Conservation (phyloP, 345 rosid species). For the Tarenaya hassleriana region DNA sequence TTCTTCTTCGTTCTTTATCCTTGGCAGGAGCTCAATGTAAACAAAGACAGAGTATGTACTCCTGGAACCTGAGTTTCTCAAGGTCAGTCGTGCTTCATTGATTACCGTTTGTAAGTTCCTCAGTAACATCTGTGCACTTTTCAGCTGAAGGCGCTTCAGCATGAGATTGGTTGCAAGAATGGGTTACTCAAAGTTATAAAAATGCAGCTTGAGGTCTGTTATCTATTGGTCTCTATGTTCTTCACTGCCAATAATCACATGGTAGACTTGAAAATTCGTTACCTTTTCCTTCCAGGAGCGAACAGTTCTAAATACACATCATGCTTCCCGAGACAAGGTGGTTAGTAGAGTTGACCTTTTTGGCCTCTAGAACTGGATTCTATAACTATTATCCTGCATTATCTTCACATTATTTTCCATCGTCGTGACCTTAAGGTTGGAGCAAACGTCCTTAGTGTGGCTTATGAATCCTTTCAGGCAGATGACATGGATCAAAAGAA, state of each 20-base stretch:
- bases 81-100: conserved; percentile 13
- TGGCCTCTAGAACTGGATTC: conserved; percentile 6
- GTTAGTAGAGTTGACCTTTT: background rate
- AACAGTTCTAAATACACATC: conserved; percentile 20
- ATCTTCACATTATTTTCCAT: conserved; percentile 20
- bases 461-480: conserved; percentile 17
- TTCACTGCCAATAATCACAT: background rate
- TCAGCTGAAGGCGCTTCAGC: conserved; percentile 57
- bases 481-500: conserved; percentile 23
- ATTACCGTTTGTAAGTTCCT: conserved; percentile 13
- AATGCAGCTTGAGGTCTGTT: conserved; percentile 18
- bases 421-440: conserved; percentile 31
- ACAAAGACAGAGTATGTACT: conserved; percentile 54
- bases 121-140: conserved; percentile 23
- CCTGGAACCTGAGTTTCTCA: conserved; percentile 18
- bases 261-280: conserved; percentile 10
- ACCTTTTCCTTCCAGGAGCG: conserved; percentile 29
- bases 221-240: conserved; percentile 4
- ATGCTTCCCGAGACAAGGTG: conserved; percentile 33
- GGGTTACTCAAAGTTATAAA: conserved; percentile 38
- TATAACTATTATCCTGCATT: conserved; percentile 8
- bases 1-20: conserved; percentile 17
- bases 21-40: conserved; percentile 63
- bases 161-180: conserved; percentile 66
- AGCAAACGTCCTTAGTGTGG: conserved; percentile 21